Evolutionary conservation across 768 basidiomycete species (phyloP).

Genomic region (Leucosporidium scottii): DNA sequence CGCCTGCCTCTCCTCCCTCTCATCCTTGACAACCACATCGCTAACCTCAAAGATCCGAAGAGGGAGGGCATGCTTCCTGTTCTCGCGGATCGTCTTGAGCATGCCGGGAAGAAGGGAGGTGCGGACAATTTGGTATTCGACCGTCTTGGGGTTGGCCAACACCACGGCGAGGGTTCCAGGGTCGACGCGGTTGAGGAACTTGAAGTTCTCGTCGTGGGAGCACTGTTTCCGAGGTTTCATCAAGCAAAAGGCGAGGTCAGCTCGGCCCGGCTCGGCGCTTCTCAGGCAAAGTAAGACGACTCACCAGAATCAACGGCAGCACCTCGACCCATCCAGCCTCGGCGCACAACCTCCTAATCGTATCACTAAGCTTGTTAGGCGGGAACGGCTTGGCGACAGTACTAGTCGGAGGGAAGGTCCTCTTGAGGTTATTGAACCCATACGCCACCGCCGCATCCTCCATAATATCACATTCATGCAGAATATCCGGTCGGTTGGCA

Average conservation of each 20-base stretch:
- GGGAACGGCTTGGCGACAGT: slow-evolving; percentile 89
- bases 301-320: slow-evolving; percentile 81
- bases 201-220: slow-evolving; percentile 97
- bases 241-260: slow-evolving; percentile 1
- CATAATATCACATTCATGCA: slow-evolving; percentile 97
- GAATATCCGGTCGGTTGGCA: slow-evolving; percentile 92
- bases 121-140: slow-evolving; percentile 96
- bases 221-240: slow-evolving; percentile 53
- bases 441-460: slow-evolving; percentile 97
- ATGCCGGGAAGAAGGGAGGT: slow-evolving; percentile 92
- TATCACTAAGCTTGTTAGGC: slow-evolving; percentile 81
- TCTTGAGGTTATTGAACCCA: slow-evolving; percentile 92
- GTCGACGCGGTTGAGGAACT: slow-evolving; percentile 78
- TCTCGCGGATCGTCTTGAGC: slow-evolving; percentile 93
- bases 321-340: slow-evolving; percentile 94
- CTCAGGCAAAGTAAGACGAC: slow-evolving; percentile 36
- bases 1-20: slow-evolving; percentile 65
- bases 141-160: slow-evolving; percentile 93
- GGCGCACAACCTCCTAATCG: slow-evolving; percentile 83
- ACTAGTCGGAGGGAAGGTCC: slow-evolving; percentile 84
- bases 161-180: slow-evolving; percentile 73
- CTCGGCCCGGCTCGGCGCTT: neutral
- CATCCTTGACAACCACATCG: slow-evolving; percentile 87
- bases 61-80: slow-evolving; percentile 84
- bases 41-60: slow-evolving; percentile 89